Base-by-base conservation (phyloP, 345 rosid species). In the Acer saccharum region DNA sequence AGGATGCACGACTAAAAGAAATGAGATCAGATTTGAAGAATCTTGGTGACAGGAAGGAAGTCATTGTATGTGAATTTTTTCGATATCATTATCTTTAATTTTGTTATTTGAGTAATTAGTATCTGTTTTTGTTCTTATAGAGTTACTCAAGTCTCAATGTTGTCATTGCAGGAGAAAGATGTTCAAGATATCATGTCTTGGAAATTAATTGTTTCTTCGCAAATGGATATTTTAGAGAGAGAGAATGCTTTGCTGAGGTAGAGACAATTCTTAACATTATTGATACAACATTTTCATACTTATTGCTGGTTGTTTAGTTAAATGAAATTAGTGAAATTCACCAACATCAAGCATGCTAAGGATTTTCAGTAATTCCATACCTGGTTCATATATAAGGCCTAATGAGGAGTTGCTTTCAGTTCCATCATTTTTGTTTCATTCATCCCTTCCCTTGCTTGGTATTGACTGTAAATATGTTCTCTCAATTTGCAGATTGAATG, bases 161-260 rank as follows among this genome's bases (percentile, higher is more conserved):
- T 43, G 43, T 67, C 41, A 55, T 74, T 83, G 73, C 88, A 89
- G 92, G 86, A 60, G 39, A 84, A 83, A 77, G 85, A 84, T 41
- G 79, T 87, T 18, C 62, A 76, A 10, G 80, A 89, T 77, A 76
- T 89, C 60, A 75, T 79, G 69, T 77, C 83, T 46, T 87, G 89
- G 90, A 84, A 84, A 80, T 81, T 82, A 64, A 48, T 58, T 58
- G 78, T 80, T 76, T 83, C 93, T 54, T 52, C 74, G 10, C 80
- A 77, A 69, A 66, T 87, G 74, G 85, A 87, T 76, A 54, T 69
- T 74, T 73, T 89, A 76, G 62, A 70, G 44, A 67, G 61, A 25
- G 84, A 86, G 20, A 87, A 86, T 79, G 74, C 79, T 52, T 58
- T 72, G 69, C 80, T 89, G 75, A 84, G 88, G 90, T 89, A 67